These are phyloP conservation scores for Suillus subalutaceus DNA, from an alignment of 768 basidiomycete genomes.

Conservation along the genomic window DNA sequence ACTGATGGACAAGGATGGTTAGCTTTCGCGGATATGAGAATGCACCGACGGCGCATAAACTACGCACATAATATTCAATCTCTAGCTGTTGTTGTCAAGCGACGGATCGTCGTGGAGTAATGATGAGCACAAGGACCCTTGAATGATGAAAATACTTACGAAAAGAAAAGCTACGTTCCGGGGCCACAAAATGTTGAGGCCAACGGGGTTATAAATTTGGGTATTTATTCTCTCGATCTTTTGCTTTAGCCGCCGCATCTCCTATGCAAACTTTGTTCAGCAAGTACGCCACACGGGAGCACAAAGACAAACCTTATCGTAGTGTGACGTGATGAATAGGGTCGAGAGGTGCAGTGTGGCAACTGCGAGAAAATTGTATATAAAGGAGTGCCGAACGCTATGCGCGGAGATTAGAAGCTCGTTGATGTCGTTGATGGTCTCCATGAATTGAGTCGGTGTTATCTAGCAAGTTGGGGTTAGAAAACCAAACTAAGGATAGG, in stretches of 20 bases:
- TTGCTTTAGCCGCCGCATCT: conserved; percentile 68
- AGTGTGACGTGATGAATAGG: conserved; percentile 72
- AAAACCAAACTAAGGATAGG: not conserved
- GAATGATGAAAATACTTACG: conserved; percentile 55
- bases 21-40: conserved; percentile 5
- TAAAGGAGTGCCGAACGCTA: conserved; percentile 66
- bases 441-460: conserved; percentile 86
- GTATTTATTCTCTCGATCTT: conserved; percentile 71
- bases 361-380: conserved; percentile 81
- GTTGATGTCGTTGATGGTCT: conserved; percentile 91
- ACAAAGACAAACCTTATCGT: conserved; percentile 63
- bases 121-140: conserved; percentile 2
- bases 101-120: conserved; percentile 4
- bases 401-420: conserved; percentile 85
- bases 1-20: conserved; percentile 8
- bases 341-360: conserved; percentile 81
- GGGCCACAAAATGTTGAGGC: conserved; percentile 88
- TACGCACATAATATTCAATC: conserved; percentile 89
- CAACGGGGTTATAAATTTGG: conserved; percentile 79
- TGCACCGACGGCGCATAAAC: conserved; percentile 1
- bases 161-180: conserved; percentile 85
- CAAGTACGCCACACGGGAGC: conserved; percentile 1
- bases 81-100: conserved; percentile 63
- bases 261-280: conserved; percentile 47
- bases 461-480: conserved; percentile 51